A percentile compares a stretch with the other conserved stretches of the same genome.
Evolutionary conservation across 768 basidiomycete species (phyloP).

Genomic region (Amanita brunnescens): DNA sequence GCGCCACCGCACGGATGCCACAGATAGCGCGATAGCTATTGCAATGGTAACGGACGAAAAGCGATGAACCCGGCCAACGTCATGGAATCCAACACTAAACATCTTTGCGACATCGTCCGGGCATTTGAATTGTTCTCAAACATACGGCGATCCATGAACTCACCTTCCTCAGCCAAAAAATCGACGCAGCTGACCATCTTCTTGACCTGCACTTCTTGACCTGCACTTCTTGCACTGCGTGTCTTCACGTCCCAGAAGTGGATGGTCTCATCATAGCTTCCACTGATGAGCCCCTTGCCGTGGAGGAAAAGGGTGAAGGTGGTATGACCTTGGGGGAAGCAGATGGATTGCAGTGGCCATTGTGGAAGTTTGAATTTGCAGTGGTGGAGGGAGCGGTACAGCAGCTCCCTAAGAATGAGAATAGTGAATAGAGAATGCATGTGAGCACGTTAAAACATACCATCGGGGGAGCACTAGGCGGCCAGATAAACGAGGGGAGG

Average conservation of each 20-base stretch:
- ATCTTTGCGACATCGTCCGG: constrained; percentile 38
- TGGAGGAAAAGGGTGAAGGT: constrained; percentile 72
- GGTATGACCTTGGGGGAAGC: constrained; percentile 77
- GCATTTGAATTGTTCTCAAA: no score
- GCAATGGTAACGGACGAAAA: constrained; percentile 76
- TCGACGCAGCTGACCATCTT: constrained; percentile 89
- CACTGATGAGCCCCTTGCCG: constrained; percentile 78
- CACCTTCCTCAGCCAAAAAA: constrained; percentile 62
- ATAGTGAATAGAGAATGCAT: neutral
- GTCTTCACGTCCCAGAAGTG: constrained; percentile 82
- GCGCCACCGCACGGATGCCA: constrained; percentile 82
- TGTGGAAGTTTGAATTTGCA: constrained; percentile 78
- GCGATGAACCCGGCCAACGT: constrained; percentile 84
- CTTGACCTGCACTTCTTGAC: constrained; percentile 79
- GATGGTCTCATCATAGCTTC: constrained; percentile 88
- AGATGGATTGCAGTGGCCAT: constrained; percentile 64
- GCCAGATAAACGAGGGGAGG: no score
- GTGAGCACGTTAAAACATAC: constrained; percentile 21
- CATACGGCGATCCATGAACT: neutral
- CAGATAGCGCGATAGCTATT: constrained; percentile 78
- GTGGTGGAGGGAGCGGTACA: constrained; percentile 77
- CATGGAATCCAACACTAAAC: constrained; percentile 88
- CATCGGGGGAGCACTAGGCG: constrained; percentile 61
- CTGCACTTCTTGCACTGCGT: constrained; percentile 57
- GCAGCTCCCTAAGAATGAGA: constrained; percentile 38